Evolutionary conservation across 768 basidiomycete genomes (phyloP), one percentile per base, ranked within the genome.

Genomic region (Boletus huronensis): DNA sequence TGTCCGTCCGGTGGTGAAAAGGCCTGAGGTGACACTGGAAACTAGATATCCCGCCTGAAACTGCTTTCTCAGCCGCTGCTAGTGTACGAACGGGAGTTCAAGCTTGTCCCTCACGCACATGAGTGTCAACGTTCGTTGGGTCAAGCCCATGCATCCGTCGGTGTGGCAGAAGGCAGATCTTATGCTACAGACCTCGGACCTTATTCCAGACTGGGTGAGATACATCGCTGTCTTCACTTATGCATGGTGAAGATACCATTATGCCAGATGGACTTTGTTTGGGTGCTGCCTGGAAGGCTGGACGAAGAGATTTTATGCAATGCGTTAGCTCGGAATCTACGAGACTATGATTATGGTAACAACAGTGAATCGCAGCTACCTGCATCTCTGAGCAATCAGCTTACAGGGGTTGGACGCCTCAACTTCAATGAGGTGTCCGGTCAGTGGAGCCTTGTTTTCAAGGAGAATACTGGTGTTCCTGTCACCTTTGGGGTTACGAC

Each of bases 161-260:
- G 11, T 32, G 11, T 39, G 36, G 48, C 28, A 41, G 14, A 50
- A 41, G 11, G 34, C 19, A 1, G 14, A 36, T 17, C 11, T 52
- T 29, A 19, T 6, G 25, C 35, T 52, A 16, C 51, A 52, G 28
- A 44, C 34, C 16, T 31, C 51, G 35, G 51, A 52, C 29, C 34
- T 52, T n/a, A 45, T 52, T 38, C 51, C 51, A 6, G n/a, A 45
- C 9, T 52, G 51, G 51, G 51, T 52, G 28, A 52, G 43, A 31
- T 9, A 14, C 11, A 21, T 29, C 16, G 6, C 11, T 25, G 17
- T 25, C 16, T 23, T 25, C 17, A 3, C 23, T 11, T 10, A 11
- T 25, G 34, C 28, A 35, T n/a, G 47, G 10, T 19, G 13, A 48
- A 48, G 17, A 44, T 28, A 35, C 14, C 8, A 3, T 26, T 11